Conservation (phyloP, 805 yeast genomes). For the Starmerella apicola region DNA sequence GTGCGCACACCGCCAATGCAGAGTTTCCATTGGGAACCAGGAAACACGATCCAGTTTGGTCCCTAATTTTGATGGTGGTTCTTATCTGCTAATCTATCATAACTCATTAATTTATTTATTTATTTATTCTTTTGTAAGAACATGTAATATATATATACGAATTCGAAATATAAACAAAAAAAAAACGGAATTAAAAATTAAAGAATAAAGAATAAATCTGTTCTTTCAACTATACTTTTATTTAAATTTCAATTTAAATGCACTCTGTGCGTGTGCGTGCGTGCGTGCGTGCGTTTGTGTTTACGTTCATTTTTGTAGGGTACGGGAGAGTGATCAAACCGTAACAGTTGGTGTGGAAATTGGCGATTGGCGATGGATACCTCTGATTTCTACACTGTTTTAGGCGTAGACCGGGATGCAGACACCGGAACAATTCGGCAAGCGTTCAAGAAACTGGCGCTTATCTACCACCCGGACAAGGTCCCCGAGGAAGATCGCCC, state of each 20-base stretch:
- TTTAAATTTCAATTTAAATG: too few species aligned
- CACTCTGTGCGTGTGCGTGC: too few species aligned
- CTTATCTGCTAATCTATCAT: background rate
- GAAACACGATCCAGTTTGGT: slow-evolving; percentile 1
- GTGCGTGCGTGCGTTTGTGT: too few species aligned
- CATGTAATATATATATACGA: background rate
- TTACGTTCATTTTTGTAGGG: too few species aligned
- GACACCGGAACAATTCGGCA: slow-evolving; percentile 59
- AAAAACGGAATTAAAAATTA: too few species aligned
- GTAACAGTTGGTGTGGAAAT: too few species aligned
- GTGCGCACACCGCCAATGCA: background rate
- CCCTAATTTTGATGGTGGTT: background rate
- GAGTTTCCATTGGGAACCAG: slow-evolving; percentile 5
- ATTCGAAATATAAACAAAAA: too few species aligned
- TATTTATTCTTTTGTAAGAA: too few species aligned
- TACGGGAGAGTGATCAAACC: too few species aligned
- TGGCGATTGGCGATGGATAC: background rate
- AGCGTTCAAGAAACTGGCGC: slow-evolving; percentile 76
- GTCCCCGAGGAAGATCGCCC: slow-evolving; percentile 54
- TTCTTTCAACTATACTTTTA: too few species aligned
- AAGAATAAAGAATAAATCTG: too few species aligned
- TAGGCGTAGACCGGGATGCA: slow-evolving; percentile 59
- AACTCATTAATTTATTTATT: too few species aligned
- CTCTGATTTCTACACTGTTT: slow-evolving; percentile 42
- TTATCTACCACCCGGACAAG: slow-evolving; percentile 82